Percentiles rank a stretch among this genome's conserved stretches.
Conservation (phyloP, 2,329 filamentous ascomycete genomes). For the Arachnopeziza araneosa region DNA sequence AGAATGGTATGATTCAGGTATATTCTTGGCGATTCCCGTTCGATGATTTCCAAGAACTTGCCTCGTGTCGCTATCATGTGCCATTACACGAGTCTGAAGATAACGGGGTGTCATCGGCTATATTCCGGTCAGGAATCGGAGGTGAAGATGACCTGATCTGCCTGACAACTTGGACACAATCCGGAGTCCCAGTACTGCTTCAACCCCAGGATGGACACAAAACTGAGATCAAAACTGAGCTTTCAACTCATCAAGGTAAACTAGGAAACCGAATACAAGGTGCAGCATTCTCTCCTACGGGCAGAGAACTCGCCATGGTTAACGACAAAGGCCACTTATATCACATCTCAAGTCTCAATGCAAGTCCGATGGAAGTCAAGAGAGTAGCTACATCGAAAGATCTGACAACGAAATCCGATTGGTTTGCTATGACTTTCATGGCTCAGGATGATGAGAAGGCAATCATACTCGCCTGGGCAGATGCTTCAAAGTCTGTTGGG, state of each 20-base stretch:
- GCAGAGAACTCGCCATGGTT: constrained; percentile 35
- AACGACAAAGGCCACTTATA: constrained; percentile 38
- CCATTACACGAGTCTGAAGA: constrained; percentile 38
- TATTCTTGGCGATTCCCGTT: constrained; percentile 37
- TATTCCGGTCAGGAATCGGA: constrained; percentile 31
- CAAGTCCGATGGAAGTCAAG: constrained; percentile 34
- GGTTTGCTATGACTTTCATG: constrained; percentile 36
- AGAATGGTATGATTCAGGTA: constrained; percentile 34
- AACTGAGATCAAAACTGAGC: constrained; percentile 32
- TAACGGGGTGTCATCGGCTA: constrained; percentile 34
- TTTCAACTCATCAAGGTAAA: constrained; percentile 28
- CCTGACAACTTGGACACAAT: constrained; percentile 39
- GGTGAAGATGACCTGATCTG: constrained; percentile 35
- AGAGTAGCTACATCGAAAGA: constrained; percentile 34
- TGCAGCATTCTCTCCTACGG: constrained; percentile 35
- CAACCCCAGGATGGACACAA: constrained; percentile 35
- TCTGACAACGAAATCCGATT: constrained; percentile 34
- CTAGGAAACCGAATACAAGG: constrained; percentile 36
- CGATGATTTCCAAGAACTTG: constrained; percentile 32
- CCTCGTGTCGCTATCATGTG: constrained; percentile 34
- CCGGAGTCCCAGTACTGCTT: constrained; percentile 35
- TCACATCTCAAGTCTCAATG: constrained; percentile 34
- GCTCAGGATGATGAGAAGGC: constrained; percentile 33
- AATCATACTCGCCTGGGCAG: constrained; percentile 37
- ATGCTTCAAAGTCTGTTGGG: constrained; percentile 30